Conservation (phyloP, 2,329 filamentous ascomycete genomes). For the Colletotrichum simmondsii region DNA sequence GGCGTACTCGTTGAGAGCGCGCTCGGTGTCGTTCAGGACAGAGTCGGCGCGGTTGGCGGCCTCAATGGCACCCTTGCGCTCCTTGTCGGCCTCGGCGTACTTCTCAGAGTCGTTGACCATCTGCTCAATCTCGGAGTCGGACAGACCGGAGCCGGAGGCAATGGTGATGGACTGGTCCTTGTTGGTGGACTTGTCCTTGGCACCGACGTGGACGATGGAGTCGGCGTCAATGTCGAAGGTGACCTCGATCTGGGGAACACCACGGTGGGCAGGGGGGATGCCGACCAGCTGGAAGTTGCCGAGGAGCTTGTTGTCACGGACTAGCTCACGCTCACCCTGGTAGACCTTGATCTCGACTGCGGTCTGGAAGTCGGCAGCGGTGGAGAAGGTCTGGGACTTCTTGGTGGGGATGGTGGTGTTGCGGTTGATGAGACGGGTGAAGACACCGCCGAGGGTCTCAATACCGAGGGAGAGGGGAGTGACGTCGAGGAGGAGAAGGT, state of each 20-base stretch:
- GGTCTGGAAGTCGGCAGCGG: conserved; percentile 97
- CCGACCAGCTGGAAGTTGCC: conserved; percentile 99
- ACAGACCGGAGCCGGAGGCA: conserved; percentile 96
- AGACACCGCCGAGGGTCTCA: conserved; percentile 97
- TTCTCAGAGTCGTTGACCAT: conserved; percentile 99
- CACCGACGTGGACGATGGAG: conserved; percentile 96
- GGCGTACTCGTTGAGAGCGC: conserved; percentile 95
- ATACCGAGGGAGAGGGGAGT: conserved; percentile 97
- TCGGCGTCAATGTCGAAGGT: conserved; percentile 99
- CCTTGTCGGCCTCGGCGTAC: conserved; percentile 94
- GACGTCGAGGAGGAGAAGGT: conserved; percentile 93
- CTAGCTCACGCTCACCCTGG: conserved; percentile 99
- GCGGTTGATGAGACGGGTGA: conserved; percentile 97
- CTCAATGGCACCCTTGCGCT: conserved; percentile 95
- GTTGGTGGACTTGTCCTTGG: conserved; percentile 99
- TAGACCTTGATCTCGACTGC: conserved; percentile 99
- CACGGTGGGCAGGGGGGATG: conserved; percentile 94
- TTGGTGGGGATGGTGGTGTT: conserved; percentile 99
- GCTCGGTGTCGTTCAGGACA: conserved; percentile 97
- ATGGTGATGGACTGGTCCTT: conserved; percentile 99
- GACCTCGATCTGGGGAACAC: conserved; percentile 96
- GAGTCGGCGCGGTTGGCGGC: conserved; percentile 97
- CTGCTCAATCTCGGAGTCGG: conserved; percentile 91
- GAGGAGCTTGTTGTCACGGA: conserved; percentile 97
- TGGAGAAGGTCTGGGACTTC: conserved; percentile 99